phyloP scores from a whole-genome alignment of 83 land plant genomes.

The Picea abies region DNA sequence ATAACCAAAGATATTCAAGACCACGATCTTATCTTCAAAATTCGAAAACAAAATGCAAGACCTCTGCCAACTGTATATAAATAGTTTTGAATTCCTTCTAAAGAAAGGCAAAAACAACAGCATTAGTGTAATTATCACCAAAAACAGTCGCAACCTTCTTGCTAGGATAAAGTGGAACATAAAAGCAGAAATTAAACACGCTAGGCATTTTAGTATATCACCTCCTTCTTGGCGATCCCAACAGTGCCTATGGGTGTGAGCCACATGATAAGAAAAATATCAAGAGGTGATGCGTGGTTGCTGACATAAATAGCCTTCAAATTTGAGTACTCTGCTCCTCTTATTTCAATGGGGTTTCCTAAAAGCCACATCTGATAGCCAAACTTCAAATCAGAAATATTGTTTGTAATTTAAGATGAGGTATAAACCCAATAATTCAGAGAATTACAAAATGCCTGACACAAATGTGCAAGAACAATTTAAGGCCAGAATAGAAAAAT shows the following conservation, averaged over 20 bases:
- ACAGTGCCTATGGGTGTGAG: constrained; percentile 57
- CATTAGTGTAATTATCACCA: too few species aligned
- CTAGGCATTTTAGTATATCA: too few species aligned
- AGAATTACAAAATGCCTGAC: neutral
- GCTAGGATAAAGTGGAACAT: too few species aligned
- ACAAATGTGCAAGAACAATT: neutral
- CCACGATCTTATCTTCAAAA: too few species aligned
- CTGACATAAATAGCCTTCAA: constrained; percentile 54
- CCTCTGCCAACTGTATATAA: too few species aligned
- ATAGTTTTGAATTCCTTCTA: too few species aligned
- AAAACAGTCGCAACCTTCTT: too few species aligned
- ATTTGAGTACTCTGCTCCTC: constrained; percentile 50
- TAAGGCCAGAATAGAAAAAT: too few species aligned
- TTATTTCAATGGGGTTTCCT: constrained; percentile 50
- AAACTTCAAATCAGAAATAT: constrained; percentile 1
- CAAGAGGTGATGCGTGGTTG: constrained; percentile 75
- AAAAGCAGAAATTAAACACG: too few species aligned
- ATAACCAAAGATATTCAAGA: too few species aligned
- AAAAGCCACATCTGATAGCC: constrained; percentile 60
- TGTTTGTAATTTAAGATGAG: neutral
- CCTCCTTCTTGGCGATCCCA: constrained; percentile 45
- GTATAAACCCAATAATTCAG: neutral
- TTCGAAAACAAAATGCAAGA: too few species aligned
- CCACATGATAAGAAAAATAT: constrained; percentile 63
- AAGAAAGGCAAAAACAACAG: too few species aligned